Base-by-base conservation (phyloP, 2,329 filamentous ascomycete genomes). In the Cordyceps pruinosa region DNA sequence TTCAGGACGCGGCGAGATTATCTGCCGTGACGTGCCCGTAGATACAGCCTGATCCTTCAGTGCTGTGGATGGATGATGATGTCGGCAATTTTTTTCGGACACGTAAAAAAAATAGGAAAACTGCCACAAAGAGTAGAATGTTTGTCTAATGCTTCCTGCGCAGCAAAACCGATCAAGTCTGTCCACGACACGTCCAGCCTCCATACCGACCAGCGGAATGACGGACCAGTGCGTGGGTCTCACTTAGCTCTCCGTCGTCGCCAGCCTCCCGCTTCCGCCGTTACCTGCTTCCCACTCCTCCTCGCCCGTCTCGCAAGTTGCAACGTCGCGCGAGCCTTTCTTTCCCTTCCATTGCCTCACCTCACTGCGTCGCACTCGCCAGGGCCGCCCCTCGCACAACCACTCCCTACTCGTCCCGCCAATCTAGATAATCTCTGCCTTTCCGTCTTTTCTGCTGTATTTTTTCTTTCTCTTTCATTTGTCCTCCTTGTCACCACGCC, bases 221-320 rank as follows among this genome's bases (percentile, higher is more conserved):
- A 15, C 34, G n/a, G 41, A 46, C 28, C 58, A 57, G 50, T 45
- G 51, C 56, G 60, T 60, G 49, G 51, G 51, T 37, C 51, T 28
- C 23, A 28, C 26, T 13, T 35, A 21, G 7, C n/a, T n/a, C 9
- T 21, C 19, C 37, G 12, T 19, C 21, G n/a, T 12, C 19, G 12
- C 37, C 17, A 46, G 17, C 44, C n/a, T 26, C 48, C 17, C n/a
- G n/a, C 8, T 15, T 9, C 9, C 10, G 19, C 13, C 21, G 21
- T 42, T 37, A 42, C 48, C 48, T 32, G n/a, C 49, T 41, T 52
- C n/a, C 49, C 25, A 23, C 35, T 30, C 26, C 26, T 23, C 32
- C 32, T 34, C 10, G 25, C 42, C 25, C 28, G 15, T 17, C 48
- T 51, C 23, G 10, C 49, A 26, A 25, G 19, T 26, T 49, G 46